These are phyloP conservation scores for Fusarium tanahbumbuense DNA, from an alignment of 2,329 filamentous ascomycete species.

Conservation along the genomic window DNA sequence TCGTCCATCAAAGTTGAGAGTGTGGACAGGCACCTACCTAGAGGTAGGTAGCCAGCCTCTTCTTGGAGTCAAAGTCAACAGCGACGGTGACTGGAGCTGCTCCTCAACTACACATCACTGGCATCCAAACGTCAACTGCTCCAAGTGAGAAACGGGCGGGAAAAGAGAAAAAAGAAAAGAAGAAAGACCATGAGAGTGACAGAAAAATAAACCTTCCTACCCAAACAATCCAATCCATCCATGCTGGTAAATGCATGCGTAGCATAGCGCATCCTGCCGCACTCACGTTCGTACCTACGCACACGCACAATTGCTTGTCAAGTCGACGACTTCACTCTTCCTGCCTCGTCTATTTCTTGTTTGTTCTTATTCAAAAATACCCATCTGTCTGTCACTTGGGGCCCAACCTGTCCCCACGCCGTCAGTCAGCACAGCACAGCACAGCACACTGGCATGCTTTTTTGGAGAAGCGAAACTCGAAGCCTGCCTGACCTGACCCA, in stretches of 20 bases:
- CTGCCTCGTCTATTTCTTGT: constrained; percentile 24
- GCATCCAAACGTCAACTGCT: constrained; percentile 39
- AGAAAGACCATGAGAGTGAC: background rate
- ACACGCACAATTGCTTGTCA: constrained; percentile 16
- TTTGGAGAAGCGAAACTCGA: constrained; percentile 24
- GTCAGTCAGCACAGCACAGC: constrained; percentile 21
- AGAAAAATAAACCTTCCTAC: constrained; percentile 20
- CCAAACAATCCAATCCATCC: constrained; percentile 35
- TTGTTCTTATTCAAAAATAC: constrained; percentile 12
- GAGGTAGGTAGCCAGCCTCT: constrained; percentile 28
- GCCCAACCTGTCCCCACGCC: constrained; percentile 19
- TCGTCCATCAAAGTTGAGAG: constrained; percentile 29
- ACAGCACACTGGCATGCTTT: background rate
- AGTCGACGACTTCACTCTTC: constrained; percentile 17
- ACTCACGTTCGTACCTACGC: constrained; percentile 19
- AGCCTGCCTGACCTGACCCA: constrained; percentile 14
- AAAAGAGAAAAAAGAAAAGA: background rate
- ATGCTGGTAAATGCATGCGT: constrained; percentile 47
- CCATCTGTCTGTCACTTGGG: background rate
- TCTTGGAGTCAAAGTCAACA: constrained; percentile 6
- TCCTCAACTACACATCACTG: constrained; percentile 43
- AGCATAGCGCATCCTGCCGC: constrained; percentile 44
- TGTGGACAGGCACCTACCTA: constrained; percentile 4
- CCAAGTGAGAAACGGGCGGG: constrained; percentile 28
- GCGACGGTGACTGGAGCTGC: constrained; percentile 23